Percentiles rank a stretch among this genome's conserved stretches.
Conservation (phyloP, 164 flowering plant genomes). For the Magnolia sinica region DNA sequence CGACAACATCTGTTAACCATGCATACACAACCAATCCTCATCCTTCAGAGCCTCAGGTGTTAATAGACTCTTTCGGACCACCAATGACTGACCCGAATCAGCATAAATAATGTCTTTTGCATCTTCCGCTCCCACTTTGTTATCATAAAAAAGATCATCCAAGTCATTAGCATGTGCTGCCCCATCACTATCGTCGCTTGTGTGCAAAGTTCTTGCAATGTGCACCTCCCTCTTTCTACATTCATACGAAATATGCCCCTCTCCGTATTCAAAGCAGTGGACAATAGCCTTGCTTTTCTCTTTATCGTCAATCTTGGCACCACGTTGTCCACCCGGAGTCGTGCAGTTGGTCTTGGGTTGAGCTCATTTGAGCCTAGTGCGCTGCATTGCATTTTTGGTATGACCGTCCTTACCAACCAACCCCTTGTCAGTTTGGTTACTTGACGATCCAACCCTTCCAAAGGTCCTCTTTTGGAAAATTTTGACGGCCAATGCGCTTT, state of each 20-base stretch:
- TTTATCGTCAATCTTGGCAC: background rate
- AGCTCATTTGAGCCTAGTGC: background rate
- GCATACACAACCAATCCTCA: background rate
- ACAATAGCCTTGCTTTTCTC: background rate
- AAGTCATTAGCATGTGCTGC: background rate
- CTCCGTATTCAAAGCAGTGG: background rate
- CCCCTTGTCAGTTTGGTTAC: background rate
- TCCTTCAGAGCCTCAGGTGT: background rate
- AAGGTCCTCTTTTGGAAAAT: background rate
- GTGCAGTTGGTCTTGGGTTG: background rate
- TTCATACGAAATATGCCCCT: background rate
- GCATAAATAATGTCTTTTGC: background rate
- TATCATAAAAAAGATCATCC: background rate
- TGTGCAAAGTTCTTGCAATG: background rate
- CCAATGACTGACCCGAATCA: background rate
- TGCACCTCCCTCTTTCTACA: background rate
- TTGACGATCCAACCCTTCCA: background rate
- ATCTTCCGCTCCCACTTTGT: background rate
- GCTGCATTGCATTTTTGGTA: background rate
- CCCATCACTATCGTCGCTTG: background rate
- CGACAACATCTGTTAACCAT: background rate
- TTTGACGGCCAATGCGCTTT: background rate
- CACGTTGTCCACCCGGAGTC: background rate
- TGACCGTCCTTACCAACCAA: background rate
- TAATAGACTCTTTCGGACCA: background rate